Evolutionary conservation across 768 basidiomycete species (phyloP).

Genomic region (Suillus bovinus): DNA sequence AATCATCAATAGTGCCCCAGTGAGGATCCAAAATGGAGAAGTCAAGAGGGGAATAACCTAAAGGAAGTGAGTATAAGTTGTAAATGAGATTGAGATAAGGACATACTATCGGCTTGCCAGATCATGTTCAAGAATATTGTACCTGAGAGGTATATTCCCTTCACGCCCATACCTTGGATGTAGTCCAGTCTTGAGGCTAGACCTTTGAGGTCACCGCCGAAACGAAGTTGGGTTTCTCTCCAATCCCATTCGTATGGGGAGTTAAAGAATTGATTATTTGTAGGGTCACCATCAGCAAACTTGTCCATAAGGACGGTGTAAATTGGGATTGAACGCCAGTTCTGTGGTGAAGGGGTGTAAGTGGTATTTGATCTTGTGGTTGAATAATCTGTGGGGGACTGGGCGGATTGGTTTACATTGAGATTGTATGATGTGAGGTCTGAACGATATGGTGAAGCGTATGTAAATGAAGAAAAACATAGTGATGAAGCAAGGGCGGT

Average conservation of each 20-base stretch:
- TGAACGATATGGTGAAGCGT: conserved; percentile 67
- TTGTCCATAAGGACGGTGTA: conserved; percentile 90
- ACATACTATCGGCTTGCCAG: conserved; percentile 91
- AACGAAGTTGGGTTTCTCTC: conserved; percentile 86
- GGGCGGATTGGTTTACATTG: conserved; percentile 74
- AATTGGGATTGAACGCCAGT: conserved; percentile 82
- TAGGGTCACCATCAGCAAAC: conserved; percentile 90
- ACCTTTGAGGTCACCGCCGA: conserved; percentile 87
- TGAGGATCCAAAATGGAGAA: conserved; percentile 91
- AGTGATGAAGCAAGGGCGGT: conserved; percentile 31
- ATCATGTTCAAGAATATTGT: conserved; percentile 94
- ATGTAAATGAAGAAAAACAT: conserved; percentile 37
- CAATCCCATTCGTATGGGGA: conserved; percentile 82
- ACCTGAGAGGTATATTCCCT: conserved; percentile 86
- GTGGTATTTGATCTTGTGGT: conserved; percentile 59
- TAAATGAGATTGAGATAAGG: conserved; percentile 3
- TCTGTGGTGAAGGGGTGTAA: conserved; percentile 77
- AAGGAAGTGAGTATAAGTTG: conserved; percentile 12
- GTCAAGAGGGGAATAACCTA: conserved; percentile 93
- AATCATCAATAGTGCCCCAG: conserved; percentile 83
- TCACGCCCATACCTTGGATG: conserved; percentile 85
- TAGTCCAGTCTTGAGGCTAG: conserved; percentile 78
- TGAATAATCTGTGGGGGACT: conserved; percentile 63
- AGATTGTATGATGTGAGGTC: conserved; percentile 75
- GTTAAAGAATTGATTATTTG: conserved; percentile 88